Evolutionary conservation across 83 land plant genomes (phyloP).

Genomic region (Isoetes engelmannii): DNA sequence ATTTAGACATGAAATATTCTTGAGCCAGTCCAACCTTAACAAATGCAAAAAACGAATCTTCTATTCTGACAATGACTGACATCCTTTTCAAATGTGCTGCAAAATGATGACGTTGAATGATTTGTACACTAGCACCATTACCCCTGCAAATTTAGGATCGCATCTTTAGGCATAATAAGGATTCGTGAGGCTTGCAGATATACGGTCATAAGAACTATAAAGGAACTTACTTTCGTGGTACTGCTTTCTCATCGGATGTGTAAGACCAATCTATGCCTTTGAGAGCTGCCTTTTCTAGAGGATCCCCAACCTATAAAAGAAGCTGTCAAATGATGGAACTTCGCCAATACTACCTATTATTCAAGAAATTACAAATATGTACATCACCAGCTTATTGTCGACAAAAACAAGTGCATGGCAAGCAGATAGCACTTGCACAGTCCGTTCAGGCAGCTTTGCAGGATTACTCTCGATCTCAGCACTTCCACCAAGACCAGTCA

Average conservation of each 20-base stretch:
- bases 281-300: conserved; percentile 96
- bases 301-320: conserved; percentile 85
- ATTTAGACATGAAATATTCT: not conserved
- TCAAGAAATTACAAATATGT: not conserved
- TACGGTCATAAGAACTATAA: not conserved
- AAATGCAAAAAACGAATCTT: conserved; percentile 78
- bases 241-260: conserved; percentile 93
- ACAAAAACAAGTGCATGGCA: conserved; percentile 97
- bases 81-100: conserved; percentile 94
- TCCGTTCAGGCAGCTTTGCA: conserved; percentile 47
- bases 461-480: conserved; percentile 56
- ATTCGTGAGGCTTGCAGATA: not conserved
- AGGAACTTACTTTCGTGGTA: conserved; percentile 71
- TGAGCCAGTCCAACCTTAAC: conserved; percentile 58
- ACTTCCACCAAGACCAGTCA: conserved; percentile 47
- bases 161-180: not conserved
- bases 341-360: too few species aligned
- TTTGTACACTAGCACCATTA: conserved; percentile 66
- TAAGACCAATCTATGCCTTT: conserved; percentile 95
- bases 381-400: conserved; percentile 79
- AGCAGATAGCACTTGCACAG: conserved; percentile 71
- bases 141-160: conserved; percentile 41
- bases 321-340: not conserved
- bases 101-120: conserved; percentile 88
- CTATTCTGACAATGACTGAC: conserved; percentile 82